phyloP scores from a whole-genome alignment of 768 basidiomycete species.

The Tulasnella sp. region DNA sequence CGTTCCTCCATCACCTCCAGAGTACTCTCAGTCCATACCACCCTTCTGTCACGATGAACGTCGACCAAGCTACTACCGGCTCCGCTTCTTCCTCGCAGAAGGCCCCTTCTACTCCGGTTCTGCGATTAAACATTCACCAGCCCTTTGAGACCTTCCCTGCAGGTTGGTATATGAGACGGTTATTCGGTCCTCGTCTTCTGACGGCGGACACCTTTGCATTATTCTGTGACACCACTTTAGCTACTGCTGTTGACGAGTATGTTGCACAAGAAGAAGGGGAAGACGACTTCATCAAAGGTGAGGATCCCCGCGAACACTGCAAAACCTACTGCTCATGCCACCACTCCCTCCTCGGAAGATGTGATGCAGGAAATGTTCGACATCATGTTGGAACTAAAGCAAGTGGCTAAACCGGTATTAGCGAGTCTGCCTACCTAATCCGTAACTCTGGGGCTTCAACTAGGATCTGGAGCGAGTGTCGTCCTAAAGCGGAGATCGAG shows the following conservation, averaged over 20 bases:
- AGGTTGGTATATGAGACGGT: not conserved
- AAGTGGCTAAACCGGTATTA: not conserved
- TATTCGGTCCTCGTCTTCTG: not conserved
- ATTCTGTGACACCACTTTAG: not conserved
- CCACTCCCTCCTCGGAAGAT: not conserved
- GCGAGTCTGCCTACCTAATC: too few relatives aligned
- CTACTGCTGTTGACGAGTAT: not conserved
- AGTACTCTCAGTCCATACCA: not conserved
- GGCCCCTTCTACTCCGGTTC: not conserved
- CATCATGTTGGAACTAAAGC: conserved; percentile 10
- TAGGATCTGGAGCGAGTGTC: conserved; percentile 13
- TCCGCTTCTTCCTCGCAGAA: not conserved
- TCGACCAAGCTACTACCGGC: not conserved
- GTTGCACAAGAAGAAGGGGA: conserved; percentile 4
- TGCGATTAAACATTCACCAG: not conserved
- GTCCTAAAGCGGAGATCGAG: conserved; percentile 5
- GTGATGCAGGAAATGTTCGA: conserved; percentile 5
- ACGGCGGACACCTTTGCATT: not conserved
- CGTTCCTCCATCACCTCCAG: not conserved
- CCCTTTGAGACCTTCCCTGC: conserved; percentile 8
- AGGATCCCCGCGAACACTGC: not conserved
- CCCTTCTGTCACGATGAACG: not conserved
- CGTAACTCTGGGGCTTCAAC: too few relatives aligned
- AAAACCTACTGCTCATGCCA: not conserved
- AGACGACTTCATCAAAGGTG: conserved; percentile 13